Evolutionary conservation across 202 grass and related monocot species (phyloP).

Genomic region (Saccharum hybrid): DNA sequence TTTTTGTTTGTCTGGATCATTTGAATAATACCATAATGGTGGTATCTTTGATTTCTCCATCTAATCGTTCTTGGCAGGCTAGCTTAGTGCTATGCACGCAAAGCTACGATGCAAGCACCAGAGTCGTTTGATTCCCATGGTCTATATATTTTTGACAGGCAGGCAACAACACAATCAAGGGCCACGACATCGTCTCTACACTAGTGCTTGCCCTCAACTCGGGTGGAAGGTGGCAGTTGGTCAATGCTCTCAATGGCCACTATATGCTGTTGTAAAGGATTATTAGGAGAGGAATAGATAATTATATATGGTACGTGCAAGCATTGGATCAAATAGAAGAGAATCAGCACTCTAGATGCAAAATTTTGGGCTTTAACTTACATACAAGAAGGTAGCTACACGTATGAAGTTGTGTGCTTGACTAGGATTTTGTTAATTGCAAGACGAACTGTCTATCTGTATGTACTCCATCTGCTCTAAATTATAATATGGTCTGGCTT

Average conservation of each 20-base stretch:
- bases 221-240: neutral
- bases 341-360: no score
- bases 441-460: no score
- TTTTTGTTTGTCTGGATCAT: constrained; percentile 4
- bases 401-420: no score
- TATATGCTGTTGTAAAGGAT: neutral
- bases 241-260: constrained; percentile 2
- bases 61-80: neutral
- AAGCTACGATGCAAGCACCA: neutral
- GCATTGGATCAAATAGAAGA: no score
- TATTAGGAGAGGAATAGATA: neutral
- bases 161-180: constrained; percentile 4
- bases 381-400: no score
- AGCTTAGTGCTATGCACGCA: constrained; percentile 49
- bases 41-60: constrained; percentile 21
- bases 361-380: no score
- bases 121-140: neutral
- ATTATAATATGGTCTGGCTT: no score
- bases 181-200: neutral
- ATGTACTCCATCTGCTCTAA: no score
- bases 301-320: no score
- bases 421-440: no score
- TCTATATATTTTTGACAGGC: neutral
- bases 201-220: constrained; percentile 34
- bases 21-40: constrained; percentile 28